Conservation (phyloP, 108 stramenopile genomes). For the Pseudonitzschia pungens region DNA sequence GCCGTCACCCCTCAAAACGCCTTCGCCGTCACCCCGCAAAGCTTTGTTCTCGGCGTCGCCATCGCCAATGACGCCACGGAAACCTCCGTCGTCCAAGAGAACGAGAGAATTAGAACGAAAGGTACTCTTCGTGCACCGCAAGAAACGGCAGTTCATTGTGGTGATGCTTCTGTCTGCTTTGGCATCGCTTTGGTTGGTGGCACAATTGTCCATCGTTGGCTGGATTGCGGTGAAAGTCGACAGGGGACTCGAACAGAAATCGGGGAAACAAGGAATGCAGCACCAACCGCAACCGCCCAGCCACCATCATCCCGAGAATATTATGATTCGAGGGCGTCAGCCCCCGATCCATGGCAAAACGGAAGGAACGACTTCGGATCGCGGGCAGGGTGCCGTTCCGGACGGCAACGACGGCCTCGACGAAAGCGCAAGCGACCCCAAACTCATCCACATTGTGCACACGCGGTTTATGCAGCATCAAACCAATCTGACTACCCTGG, state of each 20-base stretch:
- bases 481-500: conserved; percentile 46
- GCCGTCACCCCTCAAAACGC: no score
- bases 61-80: no score
- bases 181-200: neutral
- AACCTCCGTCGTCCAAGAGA: no score
- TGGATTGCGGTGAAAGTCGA: neutral
- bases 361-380: neutral
- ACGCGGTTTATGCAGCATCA: conserved; percentile 89
- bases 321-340: neutral
- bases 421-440: neutral
- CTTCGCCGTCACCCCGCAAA: no score
- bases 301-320: neutral
- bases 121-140: no score
- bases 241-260: no score
- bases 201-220: neutral
- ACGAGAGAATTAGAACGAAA: no score
- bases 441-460: conserved; percentile 66
- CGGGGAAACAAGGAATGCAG: neutral
- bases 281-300: neutral
- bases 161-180: neutral
- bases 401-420: neutral
- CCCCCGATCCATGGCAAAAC: neutral
- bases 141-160: neutral
- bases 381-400: neutral
- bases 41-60: no score